Conservation (phyloP, 140 eudicot species). For the Senecio squalidus region DNA sequence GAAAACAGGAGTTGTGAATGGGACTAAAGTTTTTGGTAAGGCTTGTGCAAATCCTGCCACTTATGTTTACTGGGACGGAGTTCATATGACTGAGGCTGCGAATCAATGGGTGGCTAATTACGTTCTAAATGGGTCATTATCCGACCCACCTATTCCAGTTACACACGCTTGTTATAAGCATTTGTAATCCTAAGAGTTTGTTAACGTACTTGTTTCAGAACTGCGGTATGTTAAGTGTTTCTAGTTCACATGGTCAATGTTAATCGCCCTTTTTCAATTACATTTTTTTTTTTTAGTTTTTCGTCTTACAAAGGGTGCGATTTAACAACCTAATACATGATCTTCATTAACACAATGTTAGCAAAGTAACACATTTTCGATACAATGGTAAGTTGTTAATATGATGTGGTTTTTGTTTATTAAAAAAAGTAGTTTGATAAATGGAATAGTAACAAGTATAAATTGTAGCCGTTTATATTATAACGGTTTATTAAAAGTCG, state of each 20-base stretch:
- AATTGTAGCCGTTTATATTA: no score
- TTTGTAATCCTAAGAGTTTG: neutral
- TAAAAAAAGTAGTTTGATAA: no score
- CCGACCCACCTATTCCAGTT: constrained; percentile 3
- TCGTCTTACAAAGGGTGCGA: no score
- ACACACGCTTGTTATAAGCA: constrained; percentile 8
- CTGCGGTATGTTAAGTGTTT: neutral
- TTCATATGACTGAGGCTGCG: constrained; percentile 61
- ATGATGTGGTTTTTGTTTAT: no score
- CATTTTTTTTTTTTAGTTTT: no score
- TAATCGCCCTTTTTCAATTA: neutral
- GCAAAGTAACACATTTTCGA: no score
- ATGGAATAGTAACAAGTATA: no score
- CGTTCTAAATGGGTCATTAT: constrained; percentile 12
- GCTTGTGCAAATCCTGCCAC: constrained; percentile 42
- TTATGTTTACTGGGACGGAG: constrained; percentile 68
- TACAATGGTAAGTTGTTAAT: no score
- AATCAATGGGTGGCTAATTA: constrained; percentile 50
- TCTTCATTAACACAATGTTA: no score
- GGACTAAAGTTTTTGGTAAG: constrained; percentile 37
- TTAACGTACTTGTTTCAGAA: neutral
- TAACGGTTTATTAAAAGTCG: no score
- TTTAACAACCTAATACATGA: no score
- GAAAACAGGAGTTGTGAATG: constrained; percentile 34
- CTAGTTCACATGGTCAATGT: neutral